A percentile compares a stretch with the other conserved stretches of the same genome.
phyloP scores from a whole-genome alignment of 352 stramenopile species.

The Phytophthora ramorum region DNA sequence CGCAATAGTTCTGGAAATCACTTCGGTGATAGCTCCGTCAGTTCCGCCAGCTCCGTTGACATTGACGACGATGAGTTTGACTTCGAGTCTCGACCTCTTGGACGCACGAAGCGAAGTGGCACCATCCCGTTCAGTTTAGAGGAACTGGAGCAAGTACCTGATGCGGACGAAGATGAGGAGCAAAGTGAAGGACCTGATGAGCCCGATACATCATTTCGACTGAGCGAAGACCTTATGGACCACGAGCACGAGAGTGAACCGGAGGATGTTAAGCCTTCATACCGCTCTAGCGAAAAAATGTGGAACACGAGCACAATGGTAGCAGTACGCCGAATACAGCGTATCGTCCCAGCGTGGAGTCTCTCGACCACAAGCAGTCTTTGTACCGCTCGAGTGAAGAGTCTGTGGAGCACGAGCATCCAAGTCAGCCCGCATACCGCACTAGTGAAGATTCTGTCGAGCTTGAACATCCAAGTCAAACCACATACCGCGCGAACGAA shows the following conservation, averaged over 20 bases:
- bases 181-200: constrained; percentile 25
- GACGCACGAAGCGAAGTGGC: constrained; percentile 57
- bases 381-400: constrained; percentile 8
- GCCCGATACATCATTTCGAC: constrained; percentile 25
- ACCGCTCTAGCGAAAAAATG: constrained; percentile 8
- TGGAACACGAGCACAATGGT: constrained; percentile 2
- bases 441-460: constrained; percentile 5
- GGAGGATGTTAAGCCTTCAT: constrained; percentile 29
- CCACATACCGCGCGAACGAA: constrained; percentile 11
- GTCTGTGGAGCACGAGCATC: neutral
- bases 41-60: constrained; percentile 29
- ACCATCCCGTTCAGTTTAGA: constrained; percentile 55
- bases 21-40: constrained; percentile 31
- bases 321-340: constrained; percentile 1
- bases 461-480: constrained; percentile 4
- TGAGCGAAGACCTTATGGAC: constrained; percentile 39
- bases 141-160: constrained; percentile 32
- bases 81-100: constrained; percentile 39
- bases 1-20: constrained; percentile 22
- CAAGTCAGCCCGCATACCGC: neutral
- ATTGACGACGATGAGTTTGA: constrained; percentile 52
- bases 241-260: constrained; percentile 33
- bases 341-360: constrained; percentile 5
- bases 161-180: constrained; percentile 30
- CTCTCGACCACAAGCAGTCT: constrained; percentile 7